Evolutionary conservation across 2,329 filamentous ascomycete species (phyloP).

Genomic region (Clarireedia hainanense): DNA sequence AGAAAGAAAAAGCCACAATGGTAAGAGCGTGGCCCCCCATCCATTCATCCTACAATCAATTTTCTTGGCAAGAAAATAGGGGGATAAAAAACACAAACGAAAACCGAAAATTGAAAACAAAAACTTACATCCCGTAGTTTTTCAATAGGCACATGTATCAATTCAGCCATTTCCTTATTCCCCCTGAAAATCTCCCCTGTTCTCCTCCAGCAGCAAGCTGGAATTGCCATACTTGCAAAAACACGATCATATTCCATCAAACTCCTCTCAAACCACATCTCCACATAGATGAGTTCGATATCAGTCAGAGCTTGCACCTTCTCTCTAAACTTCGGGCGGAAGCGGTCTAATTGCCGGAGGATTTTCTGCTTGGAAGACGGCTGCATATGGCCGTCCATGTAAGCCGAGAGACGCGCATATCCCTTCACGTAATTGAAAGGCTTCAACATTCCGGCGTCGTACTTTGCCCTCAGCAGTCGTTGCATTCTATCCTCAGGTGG

Average conservation of each 20-base stretch:
- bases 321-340: constrained; percentile 91
- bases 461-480: constrained; percentile 87
- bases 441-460: constrained; percentile 87
- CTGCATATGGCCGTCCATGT: constrained; percentile 85
- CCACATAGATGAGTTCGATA: constrained; percentile 86
- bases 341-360: constrained; percentile 80
- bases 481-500: constrained; percentile 93
- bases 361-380: constrained; percentile 83
- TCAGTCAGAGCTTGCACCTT: constrained; percentile 89
- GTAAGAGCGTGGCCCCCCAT: not conserved
- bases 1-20: constrained; percentile 4
- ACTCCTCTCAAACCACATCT: constrained; percentile 98
- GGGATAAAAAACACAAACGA: not conserved
- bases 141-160: constrained; percentile 89
- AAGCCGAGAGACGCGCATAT: constrained; percentile 80
- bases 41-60: not conserved
- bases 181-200: constrained; percentile 96
- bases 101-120: not conserved
- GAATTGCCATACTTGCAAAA: constrained; percentile 97
- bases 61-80: not conserved
- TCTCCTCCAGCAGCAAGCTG: constrained; percentile 92
- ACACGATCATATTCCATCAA: constrained; percentile 98
- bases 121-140: constrained; percentile 75
- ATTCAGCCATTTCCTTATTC: constrained; percentile 97
- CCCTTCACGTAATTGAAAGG: constrained; percentile 99